Evolutionary conservation across 2,329 filamentous ascomycete genomes (phyloP).

Genomic region (Epichloe bromicola): DNA sequence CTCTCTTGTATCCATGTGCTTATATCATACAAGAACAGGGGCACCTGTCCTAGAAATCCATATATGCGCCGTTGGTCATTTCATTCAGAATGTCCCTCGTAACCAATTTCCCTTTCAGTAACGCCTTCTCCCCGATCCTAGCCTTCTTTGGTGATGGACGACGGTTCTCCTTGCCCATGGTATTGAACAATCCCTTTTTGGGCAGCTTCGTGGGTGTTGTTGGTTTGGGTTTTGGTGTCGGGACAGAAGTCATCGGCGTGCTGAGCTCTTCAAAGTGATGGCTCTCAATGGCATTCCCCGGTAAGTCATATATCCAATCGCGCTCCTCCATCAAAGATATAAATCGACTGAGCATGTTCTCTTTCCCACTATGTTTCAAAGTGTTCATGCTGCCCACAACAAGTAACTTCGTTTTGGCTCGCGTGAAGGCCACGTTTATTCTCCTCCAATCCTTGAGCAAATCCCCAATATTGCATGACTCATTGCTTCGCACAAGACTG

Average conservation of each 20-base stretch:
- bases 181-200: conserved; percentile 8
- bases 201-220: conserved; percentile 18
- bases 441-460: conserved; percentile 81
- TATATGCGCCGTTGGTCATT: conserved; percentile 33
- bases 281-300: conserved; percentile 45
- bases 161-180: conserved; percentile 31
- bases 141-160: conserved; percentile 38
- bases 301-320: conserved; percentile 70
- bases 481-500: conserved; percentile 77
- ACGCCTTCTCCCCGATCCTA: conserved; percentile 45
- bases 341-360: conserved; percentile 67
- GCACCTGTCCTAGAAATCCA: conserved; percentile 2
- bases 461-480: conserved; percentile 72
- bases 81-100: conserved; percentile 71
- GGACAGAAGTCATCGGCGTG: conserved; percentile 27
- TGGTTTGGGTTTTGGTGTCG: conserved; percentile 5
- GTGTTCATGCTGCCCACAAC: conserved; percentile 76
- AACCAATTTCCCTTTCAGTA: conserved; percentile 55
- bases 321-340: conserved; percentile 63
- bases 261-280: conserved; percentile 53
- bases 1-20: not conserved
- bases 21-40: not conserved
- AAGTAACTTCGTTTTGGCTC: conserved; percentile 82
- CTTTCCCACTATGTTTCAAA: conserved; percentile 55
- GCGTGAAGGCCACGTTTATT: conserved; percentile 91